Base-by-base conservation (phyloP, 441 rosid genomes). In the Syzygium syzygioides region DNA sequence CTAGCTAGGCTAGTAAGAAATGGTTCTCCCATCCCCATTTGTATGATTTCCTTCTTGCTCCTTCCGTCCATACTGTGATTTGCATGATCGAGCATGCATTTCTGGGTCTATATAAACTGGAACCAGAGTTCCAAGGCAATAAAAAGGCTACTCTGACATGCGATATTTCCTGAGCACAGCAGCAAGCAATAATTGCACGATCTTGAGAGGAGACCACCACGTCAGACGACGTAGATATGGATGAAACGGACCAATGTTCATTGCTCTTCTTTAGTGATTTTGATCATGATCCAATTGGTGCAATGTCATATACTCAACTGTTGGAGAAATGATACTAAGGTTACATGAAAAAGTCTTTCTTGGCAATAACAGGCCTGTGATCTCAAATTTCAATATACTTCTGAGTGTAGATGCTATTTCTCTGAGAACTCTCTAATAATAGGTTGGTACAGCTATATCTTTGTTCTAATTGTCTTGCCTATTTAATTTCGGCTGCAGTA, bases 401-500 rank as follows among this genome's bases (percentile, higher is more conserved):
- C n/a, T 9, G 1, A 76, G n/a, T 7, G 5, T 76, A 23, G 17
- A 76, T 3, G n/a, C 45, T 55, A 54, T 37, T 55, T 26, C 60
- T 53, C 32, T 85, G 60, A 54, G 18, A 53, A 85, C 52, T 54
- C 5, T 54, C 45, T 88, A 23, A 60, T 83, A 9, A 28, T 59
- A 50, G 54, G 59, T 59, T 3, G 11, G 52, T 76, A 6, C 83
- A 20, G 18, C 53, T 41, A 12, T 30, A 85, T 87, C 41, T 32
- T 53, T 52, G 19, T 57, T 79, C 86, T 86, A 71, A 90, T 55
- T 86, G 79, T 30, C 55, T 84, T 37, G 5, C 26, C 52, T 41
- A 41, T 76, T 76, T 12, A 41, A 41, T 88, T 89, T 37, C 30
- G 91, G 87, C 84, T 93, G 93, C 94, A 96, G 99, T 96, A 87